Base-by-base conservation (phyloP, 129 eudicot species). In the Helianthus tuberosus region DNA sequence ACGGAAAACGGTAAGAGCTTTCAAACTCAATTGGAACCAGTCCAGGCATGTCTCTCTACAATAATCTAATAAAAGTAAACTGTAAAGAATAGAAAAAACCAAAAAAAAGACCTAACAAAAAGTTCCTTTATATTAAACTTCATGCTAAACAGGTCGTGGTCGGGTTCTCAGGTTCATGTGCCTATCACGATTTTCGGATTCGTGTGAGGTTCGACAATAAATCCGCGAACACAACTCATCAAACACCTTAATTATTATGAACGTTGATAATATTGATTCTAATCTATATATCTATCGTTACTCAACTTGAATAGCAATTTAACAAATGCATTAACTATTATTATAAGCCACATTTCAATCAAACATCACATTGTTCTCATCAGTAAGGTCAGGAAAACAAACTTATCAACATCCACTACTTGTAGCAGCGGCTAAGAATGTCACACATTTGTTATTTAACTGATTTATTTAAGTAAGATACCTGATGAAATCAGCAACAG, bases 401-500 rank as follows among this genome's bases (percentile, higher is more conserved):
- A 61, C 11, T 5, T 13, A 1, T 29, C 10, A 32, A 61, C 41
- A 11, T 27, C 52, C 11, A 11, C 64, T 59, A 25, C 64, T 57
- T 17, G 9, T 20, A 55, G 10, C 62, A 55, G 35, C 35, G 3
- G 32, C 35, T 8, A 57, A 57, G 14, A 8, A 57, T 15, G 10
- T 57, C 63, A 23, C 35, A 57, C 25, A 57, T 20, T 55, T 20
- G 63, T 57, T 57, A 57, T 23, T 32, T 32, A 32, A 32, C 36
- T 32, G 36, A 32, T 69, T n/a, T n/a, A n/a, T n/a, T 82, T 74
- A 87, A 8, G 86, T 89, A 57, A 92, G 87, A 79, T 80, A 80
- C 73, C 44, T 87, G 79, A 93, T 49, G 79, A 93, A 84, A 86
- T 85, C 96, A 13, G 90, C 86, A 84, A 92, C 98, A 78, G 96